Percentiles rank a stretch among this genome's conserved stretches.
Conservation (phyloP, 1,284 basidiomycete species). For the Phylloboletellus chloephorus region DNA sequence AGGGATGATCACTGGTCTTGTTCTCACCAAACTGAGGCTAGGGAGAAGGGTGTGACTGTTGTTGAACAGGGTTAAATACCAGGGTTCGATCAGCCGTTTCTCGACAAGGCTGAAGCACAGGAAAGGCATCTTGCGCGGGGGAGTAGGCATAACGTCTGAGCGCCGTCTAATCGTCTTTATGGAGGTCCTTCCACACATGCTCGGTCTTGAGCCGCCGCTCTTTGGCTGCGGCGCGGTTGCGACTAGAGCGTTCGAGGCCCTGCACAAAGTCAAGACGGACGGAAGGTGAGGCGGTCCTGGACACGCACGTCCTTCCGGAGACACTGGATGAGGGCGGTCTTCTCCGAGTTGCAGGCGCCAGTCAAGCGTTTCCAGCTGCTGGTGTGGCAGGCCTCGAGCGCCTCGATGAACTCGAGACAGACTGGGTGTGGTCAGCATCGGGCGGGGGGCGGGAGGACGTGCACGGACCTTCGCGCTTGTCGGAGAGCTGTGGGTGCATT, state of each 20-base stretch:
- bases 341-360: slow-evolving; percentile 69
- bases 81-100: neutral
- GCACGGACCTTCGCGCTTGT: slow-evolving; percentile 58
- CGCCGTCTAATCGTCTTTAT: slow-evolving; percentile 36
- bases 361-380: slow-evolving; percentile 57
- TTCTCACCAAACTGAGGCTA: neutral
- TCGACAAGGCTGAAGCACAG: neutral
- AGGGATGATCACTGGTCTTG: neutral
- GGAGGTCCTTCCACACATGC: slow-evolving; percentile 58
- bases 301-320: slow-evolving; percentile 65
- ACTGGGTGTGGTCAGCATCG: slow-evolving; percentile 35
- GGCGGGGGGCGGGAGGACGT: neutral
- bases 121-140: neutral
- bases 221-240: slow-evolving; percentile 66
- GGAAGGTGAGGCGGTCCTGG: neutral
- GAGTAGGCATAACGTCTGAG: neutral
- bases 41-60: too few relatives aligned
- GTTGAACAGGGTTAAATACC: slow-evolving; percentile 5
- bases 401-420: slow-evolving; percentile 69
- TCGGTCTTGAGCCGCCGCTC: slow-evolving; percentile 51
- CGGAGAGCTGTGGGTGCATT: slow-evolving; percentile 73
- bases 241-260: slow-evolving; percentile 65
- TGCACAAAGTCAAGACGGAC: slow-evolving; percentile 26
- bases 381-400: slow-evolving; percentile 62
- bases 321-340: slow-evolving; percentile 69